Evolutionary conservation across 768 basidiomycete species (phyloP).

Genomic region (Dentipellis sp.): DNA sequence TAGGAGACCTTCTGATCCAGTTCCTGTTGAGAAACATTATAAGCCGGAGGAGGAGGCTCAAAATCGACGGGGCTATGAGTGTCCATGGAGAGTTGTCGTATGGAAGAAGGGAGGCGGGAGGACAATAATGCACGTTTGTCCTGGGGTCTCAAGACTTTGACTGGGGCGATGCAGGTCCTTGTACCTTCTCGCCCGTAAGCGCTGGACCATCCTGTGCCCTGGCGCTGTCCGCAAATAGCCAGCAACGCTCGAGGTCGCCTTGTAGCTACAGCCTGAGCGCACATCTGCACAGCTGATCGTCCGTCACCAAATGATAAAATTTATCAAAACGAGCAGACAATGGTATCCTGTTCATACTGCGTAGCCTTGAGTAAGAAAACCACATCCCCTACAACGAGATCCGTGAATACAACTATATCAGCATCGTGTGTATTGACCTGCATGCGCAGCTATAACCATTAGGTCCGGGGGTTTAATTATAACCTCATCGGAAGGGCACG

Average conservation of each 20-base stretch:
- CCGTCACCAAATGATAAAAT: neutral
- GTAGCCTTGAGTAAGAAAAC: too few relatives aligned
- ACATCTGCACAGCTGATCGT: neutral
- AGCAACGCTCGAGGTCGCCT: too few relatives aligned
- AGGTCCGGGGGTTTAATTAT: too few relatives aligned
- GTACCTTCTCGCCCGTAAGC: neutral
- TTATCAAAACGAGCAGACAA: too few relatives aligned
- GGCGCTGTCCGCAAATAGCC: neutral
- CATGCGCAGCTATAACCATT: too few relatives aligned
- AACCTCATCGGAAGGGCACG: too few relatives aligned
- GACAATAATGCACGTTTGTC: neutral
- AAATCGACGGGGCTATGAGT: neutral
- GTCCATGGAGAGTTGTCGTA: neutral
- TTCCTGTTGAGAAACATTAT: constrained; percentile 8
- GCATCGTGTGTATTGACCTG: too few relatives aligned
- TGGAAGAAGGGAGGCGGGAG: neutral
- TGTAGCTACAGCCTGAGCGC: too few relatives aligned
- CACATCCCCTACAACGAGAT: too few relatives aligned
- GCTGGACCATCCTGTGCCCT: neutral
- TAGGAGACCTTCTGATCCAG: constrained; percentile 8
- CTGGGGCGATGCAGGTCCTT: neutral
- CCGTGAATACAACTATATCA: too few relatives aligned
- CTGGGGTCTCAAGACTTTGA: neutral
- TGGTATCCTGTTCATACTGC: too few relatives aligned
- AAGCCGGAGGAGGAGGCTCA: constrained; percentile 9